Evolutionary conservation across 176 grass and related monocot genomes (phyloP).

Genomic region (Areca catechu): DNA sequence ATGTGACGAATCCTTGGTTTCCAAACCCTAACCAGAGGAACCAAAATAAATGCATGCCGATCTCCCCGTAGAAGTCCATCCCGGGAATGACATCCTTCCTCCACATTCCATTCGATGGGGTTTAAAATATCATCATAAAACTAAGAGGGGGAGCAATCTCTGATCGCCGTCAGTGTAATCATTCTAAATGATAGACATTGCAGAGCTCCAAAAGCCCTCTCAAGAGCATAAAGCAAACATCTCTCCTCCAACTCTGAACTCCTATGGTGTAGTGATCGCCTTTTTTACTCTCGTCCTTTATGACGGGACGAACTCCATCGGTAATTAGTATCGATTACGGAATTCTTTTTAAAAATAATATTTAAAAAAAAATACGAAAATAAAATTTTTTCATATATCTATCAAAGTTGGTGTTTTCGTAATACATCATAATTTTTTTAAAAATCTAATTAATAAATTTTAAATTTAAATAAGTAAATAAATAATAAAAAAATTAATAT

Average conservation of each 20-base stretch:
- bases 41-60: slow-evolving; percentile 20
- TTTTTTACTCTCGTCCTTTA: background rate
- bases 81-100: slow-evolving; percentile 8
- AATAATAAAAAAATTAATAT: too few species aligned
- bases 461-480: too few species aligned
- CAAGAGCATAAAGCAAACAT: too few species aligned
- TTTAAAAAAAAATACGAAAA: too few species aligned
- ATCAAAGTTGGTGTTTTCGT: too few species aligned
- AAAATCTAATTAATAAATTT: too few species aligned
- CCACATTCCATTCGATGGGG: too few species aligned
- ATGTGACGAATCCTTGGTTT: slow-evolving; percentile 42
- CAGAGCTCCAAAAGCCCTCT: background rate
- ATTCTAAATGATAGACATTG: slow-evolving; percentile 30
- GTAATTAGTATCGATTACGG: background rate
- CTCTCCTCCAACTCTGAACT: too few species aligned
- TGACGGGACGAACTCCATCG: background rate
- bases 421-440: too few species aligned
- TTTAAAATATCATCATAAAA: background rate
- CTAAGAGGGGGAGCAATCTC: slow-evolving; percentile 34
- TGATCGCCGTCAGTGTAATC: slow-evolving; percentile 36
- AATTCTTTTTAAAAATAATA: too few species aligned
- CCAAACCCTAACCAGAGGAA: slow-evolving; percentile 31
- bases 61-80: slow-evolving; percentile 6
- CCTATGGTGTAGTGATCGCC: too few species aligned
- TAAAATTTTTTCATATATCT: too few species aligned